Base-by-base conservation (phyloP, 176 grass and related monocot species). In the Eragrostis curvula region DNA sequence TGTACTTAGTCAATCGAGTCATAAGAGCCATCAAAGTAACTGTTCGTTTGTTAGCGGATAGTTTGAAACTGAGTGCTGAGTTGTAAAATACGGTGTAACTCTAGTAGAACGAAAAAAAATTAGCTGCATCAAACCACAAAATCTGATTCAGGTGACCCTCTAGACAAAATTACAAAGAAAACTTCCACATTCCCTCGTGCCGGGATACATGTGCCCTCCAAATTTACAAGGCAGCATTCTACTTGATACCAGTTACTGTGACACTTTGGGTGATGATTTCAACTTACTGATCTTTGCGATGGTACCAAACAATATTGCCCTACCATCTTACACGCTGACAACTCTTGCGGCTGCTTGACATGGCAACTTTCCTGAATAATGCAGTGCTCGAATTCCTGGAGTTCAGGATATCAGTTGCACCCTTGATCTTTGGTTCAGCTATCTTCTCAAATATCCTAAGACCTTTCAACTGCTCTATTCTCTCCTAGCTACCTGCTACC, bases 401-500 rank as follows among this genome's bases (percentile, higher is more conserved):
- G 2, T 23, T 61, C 58, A 59, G 32, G 20, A 7, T 3, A 41
- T 45, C 56, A 61, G 74, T 11, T 9, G 74, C 50, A 17, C 45
- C 59, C 53, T 11, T 57, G 25, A 83, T 64, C 21, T 77, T 25
- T 17, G 16, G 68, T 74, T 64, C 40, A 40, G 67, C n/a, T 73
- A 40, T 67, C n/a, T 67, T 59, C 28, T 29, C 49, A 40, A 40
- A 30, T 16, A 57, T 71, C 75, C 74, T 51, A 66, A 42, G 6
- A 66, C 57, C 76, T 70, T 58, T 40, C 53, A 76, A 9, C 47
- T 78, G 57, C 53, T 70, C 48, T 59, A 60, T 62, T 7, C 39
- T 76, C 62, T 60, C 29, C 60, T 67, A 79, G 27, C 58, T 89
- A 71, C 32, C 50, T 89, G 58, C 72, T 85, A 14, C 28, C 62